Evolutionary conservation across 2,329 filamentous ascomycete species (phyloP), one percentile per base, ranked within the genome.

Genomic region (Xylariaceae sp.): DNA sequence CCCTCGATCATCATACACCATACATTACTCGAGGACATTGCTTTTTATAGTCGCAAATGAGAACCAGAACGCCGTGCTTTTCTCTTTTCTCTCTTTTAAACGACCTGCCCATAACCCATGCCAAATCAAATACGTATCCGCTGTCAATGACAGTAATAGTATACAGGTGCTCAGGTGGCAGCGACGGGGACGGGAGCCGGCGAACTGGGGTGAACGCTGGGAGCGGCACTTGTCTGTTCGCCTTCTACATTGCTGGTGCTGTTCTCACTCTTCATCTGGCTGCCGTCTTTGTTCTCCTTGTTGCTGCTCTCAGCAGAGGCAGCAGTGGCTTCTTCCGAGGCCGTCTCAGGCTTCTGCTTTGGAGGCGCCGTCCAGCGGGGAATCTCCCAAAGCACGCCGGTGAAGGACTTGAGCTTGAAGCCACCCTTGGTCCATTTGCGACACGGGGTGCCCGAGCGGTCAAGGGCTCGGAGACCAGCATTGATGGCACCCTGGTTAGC

Each of bases 401-500:
- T 58, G 69, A 97, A 97, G 71, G 87, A 96, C 78, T 96, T 96
- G 62, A 97, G 77, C 45, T 79, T 80, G 68, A 97, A 90, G 50
- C 85, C 82, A 58, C 90, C 90, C 70, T 86, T 89, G 68, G 84
- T 79, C 94, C 94, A 99, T 69, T 86, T 92, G 59, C 93, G 89
- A 71, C 92, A 97, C 10, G 94, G 92, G 66, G 93, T 89, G 60
- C 93, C 93, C 7, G 88, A 88, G 55, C 93, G 87, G 71, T 99
- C 94, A 59, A 99, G 88, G 12, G 94, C 93, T 50, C 94, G 90
- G 45, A 99, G 86, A 47, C 90, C 90, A 49, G 94, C 94, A 68
- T 99, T 99, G 79, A 99, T 99, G 54, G 93, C 93, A 58, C 94
- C 94, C 65, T 93, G 89, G 70, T 97, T 97, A 47, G 93, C 93